A percentile compares a stretch with the other conserved stretches of the same genome.
Conservation (phyloP, 768 basidiomycete genomes). For the Neoboletus brunneissimus region DNA sequence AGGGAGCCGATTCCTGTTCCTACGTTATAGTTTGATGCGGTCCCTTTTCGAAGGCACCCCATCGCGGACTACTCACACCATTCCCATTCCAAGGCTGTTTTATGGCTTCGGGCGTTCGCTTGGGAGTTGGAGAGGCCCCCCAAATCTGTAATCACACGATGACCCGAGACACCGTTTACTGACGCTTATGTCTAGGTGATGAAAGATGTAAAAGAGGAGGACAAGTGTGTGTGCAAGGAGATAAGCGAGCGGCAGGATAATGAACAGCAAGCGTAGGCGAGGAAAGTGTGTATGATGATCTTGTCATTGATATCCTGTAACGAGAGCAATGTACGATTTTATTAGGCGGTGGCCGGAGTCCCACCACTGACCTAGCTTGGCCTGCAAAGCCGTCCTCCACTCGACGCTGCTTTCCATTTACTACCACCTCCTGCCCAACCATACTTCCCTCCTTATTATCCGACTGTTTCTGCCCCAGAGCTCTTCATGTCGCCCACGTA, state of each 20-base stretch:
- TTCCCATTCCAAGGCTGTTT: constrained; percentile 13
- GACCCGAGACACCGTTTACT: constrained; percentile 29
- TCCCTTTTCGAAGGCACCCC: constrained; percentile 36
- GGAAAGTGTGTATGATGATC: constrained; percentile 7
- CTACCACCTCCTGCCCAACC: constrained; percentile 26
- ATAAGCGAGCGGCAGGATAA: constrained; percentile 19
- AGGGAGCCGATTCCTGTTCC: constrained; percentile 18
- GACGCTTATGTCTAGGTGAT: constrained; percentile 40
- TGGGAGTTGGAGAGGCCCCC: constrained; percentile 21
- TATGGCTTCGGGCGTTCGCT: constrained; percentile 19
- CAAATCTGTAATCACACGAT: constrained; percentile 24
- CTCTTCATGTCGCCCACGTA: constrained; percentile 30
- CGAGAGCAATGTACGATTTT: constrained; percentile 13
- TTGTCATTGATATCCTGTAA: constrained; percentile 6
- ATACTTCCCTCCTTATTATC: constrained; percentile 10
- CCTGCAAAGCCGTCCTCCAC: constrained; percentile 12
- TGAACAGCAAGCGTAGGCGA: constrained; percentile 11
- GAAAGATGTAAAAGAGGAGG: constrained; percentile 47
- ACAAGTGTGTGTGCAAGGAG: constrained; percentile 40
- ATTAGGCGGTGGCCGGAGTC: constrained; percentile 35
- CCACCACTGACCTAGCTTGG: constrained; percentile 6
- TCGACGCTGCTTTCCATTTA: constrained; percentile 22
- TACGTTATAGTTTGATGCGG: constrained; percentile 35
- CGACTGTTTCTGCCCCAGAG: constrained; percentile 2
- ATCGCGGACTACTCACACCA: constrained; percentile 25